Evolutionary conservation across 2,329 filamentous ascomycete species (phyloP).

Genomic region (Ophiostoma quercus): DNA sequence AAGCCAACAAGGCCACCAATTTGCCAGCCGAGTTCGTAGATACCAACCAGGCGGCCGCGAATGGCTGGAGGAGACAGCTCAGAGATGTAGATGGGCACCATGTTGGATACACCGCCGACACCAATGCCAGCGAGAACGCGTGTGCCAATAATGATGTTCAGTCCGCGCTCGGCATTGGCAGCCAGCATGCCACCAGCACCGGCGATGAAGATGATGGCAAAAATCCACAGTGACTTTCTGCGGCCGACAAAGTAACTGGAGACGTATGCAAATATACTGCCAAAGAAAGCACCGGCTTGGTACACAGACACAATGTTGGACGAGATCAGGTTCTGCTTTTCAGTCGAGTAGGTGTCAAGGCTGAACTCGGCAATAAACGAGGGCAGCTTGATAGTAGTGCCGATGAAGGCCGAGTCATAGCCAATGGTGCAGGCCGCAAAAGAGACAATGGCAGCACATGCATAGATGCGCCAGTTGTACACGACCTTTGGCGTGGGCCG

Average conservation of each 20-base stretch:
- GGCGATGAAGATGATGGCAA: slow-evolving; percentile 58
- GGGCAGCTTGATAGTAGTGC: slow-evolving; percentile 64
- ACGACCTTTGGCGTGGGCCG: slow-evolving; percentile 52
- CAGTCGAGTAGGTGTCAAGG: slow-evolving; percentile 47
- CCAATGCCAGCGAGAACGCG: slow-evolving; percentile 44
- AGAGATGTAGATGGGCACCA: slow-evolving; percentile 53
- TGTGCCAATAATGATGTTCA: slow-evolving; percentile 59
- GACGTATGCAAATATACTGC: slow-evolving; percentile 63
- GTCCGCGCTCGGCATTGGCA: slow-evolving; percentile 53
- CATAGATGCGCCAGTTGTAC: slow-evolving; percentile 58
- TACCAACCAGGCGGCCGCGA: slow-evolving; percentile 58
- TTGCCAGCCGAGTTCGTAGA: slow-evolving; percentile 63
- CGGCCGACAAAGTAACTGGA: slow-evolving; percentile 64
- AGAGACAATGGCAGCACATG: slow-evolving; percentile 48
- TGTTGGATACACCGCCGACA: slow-evolving; percentile 57
- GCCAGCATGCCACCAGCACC: slow-evolving; percentile 70
- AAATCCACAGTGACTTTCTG: slow-evolving; percentile 57
- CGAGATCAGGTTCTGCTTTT: slow-evolving; percentile 54
- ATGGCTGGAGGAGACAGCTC: slow-evolving; percentile 58
- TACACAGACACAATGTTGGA: slow-evolving; percentile 76
- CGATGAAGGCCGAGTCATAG: slow-evolving; percentile 72
- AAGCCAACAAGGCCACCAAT: slow-evolving; percentile 59
- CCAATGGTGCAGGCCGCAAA: slow-evolving; percentile 55
- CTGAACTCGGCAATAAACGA: slow-evolving; percentile 66
- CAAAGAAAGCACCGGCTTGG: slow-evolving; percentile 80